These are phyloP conservation scores for Tuber borchii DNA, from an alignment of 495 filamentous ascomycete genomes.

Conservation along the genomic window DNA sequence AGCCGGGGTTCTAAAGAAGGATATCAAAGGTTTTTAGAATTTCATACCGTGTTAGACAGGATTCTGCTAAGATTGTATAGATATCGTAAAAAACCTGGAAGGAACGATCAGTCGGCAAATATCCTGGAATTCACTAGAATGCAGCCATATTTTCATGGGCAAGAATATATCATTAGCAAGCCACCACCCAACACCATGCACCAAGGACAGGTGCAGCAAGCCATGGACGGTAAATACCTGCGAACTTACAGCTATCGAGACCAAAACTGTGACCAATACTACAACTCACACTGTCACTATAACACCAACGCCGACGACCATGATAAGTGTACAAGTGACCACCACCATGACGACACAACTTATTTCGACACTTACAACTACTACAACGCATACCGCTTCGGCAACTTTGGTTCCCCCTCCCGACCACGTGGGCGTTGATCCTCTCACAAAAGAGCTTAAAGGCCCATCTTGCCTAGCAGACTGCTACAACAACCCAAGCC, in stretches of 20 bases:
- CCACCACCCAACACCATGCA: not conserved
- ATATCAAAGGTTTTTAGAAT: not conserved
- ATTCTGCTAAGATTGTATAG: not conserved
- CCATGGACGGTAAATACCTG: conserved; percentile 1
- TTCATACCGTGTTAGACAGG: not conserved
- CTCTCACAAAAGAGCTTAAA: not conserved
- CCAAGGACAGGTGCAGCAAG: not conserved
- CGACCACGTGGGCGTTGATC: not conserved
- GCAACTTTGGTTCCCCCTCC: not conserved
- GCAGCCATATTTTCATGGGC: not conserved
- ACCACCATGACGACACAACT: not conserved
- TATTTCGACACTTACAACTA: not conserved
- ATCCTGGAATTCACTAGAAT: not conserved
- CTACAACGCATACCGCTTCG: not conserved
- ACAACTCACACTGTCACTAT: not conserved
- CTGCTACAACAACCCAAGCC: conserved; percentile 10
- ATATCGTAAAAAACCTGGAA: not conserved
- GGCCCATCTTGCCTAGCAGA: conserved; percentile 11
- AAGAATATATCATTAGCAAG: not conserved
- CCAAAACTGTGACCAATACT: not conserved
- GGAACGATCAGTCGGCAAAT: not conserved
- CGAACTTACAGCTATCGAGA: not conserved
- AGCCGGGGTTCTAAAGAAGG: not conserved
- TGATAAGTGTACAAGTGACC: not conserved
- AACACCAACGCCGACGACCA: not conserved